Conservation (phyloP, 176 grass and related monocot genomes). For the Carex pumila region DNA sequence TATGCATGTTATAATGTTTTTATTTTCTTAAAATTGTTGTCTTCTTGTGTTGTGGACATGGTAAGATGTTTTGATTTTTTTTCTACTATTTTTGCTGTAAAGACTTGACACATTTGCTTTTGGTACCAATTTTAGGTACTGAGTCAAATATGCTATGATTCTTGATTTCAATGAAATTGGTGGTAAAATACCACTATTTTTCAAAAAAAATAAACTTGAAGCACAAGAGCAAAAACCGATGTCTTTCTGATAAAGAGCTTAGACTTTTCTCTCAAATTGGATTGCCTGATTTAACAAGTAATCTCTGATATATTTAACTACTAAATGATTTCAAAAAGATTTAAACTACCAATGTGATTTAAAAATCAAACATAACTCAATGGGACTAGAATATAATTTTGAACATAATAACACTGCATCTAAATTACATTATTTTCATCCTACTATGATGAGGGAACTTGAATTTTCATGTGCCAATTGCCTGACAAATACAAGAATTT, state of each 20-base stretch:
- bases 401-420: not conserved
- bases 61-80: no score
- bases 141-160: no score
- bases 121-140: no score
- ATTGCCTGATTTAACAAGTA: not conserved
- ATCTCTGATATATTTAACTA: not conserved
- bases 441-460: not conserved
- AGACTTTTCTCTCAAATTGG: not conserved
- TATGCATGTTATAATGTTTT: no score
- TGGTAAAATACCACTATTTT: no score
- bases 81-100: no score
- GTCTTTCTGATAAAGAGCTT: not conserved
- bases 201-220: not conserved
- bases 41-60: no score
- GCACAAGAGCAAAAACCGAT: not conserved
- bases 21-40: no score
- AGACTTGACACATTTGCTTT: no score
- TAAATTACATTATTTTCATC: not conserved
- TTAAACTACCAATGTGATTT: not conserved
- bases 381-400: not conserved
- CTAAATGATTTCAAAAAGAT: not conserved
- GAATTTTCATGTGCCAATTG: not conserved
- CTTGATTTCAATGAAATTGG: no score
- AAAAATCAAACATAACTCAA: not conserved
- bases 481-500: not conserved